Evolutionary conservation across 1,284 basidiomycete genomes (phyloP).

Genomic region (Melampsora abietis-canadensis): DNA sequence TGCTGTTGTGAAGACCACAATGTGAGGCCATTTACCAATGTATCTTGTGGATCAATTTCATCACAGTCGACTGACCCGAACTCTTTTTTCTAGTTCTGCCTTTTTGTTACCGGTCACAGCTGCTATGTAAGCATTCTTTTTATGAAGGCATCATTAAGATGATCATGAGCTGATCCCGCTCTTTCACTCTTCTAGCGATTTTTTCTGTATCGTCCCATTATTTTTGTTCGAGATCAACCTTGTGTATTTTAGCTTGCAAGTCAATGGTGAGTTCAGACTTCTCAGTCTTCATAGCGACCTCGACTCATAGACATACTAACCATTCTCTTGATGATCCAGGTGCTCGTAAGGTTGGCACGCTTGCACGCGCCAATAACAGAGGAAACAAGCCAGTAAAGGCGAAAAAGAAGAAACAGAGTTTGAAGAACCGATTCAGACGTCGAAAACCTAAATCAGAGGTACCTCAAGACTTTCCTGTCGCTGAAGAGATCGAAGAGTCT

Average conservation of each 20-base stretch:
- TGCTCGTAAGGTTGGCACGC: slow-evolving; percentile 24
- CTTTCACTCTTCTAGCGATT: slow-evolving; percentile 7
- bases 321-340: slow-evolving; percentile 5
- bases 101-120: slow-evolving; percentile 24
- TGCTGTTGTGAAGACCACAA: slow-evolving; percentile 20
- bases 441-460: not conserved
- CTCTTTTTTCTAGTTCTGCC: slow-evolving; percentile 5
- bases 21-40: slow-evolving; percentile 6
- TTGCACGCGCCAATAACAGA: slow-evolving; percentile 17
- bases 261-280: slow-evolving; percentile 7
- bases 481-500: not conserved
- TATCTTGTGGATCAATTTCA: not conserved
- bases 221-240: slow-evolving; percentile 40
- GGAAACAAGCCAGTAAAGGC: slow-evolving; percentile 12
- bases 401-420: slow-evolving; percentile 15
- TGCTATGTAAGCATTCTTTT: slow-evolving; percentile 24
- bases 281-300: not conserved
- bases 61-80: not conserved
- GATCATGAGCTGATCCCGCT: not conserved
- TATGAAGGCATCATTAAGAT: too few species aligned
- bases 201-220: slow-evolving; percentile 24
- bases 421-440: not conserved
- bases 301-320: not conserved
- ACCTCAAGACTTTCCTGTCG: not conserved
- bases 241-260: slow-evolving; percentile 33